These are phyloP conservation scores for Colletotrichum abscissum DNA, from an alignment of 2,329 filamentous ascomycete genomes.

Conservation along the genomic window DNA sequence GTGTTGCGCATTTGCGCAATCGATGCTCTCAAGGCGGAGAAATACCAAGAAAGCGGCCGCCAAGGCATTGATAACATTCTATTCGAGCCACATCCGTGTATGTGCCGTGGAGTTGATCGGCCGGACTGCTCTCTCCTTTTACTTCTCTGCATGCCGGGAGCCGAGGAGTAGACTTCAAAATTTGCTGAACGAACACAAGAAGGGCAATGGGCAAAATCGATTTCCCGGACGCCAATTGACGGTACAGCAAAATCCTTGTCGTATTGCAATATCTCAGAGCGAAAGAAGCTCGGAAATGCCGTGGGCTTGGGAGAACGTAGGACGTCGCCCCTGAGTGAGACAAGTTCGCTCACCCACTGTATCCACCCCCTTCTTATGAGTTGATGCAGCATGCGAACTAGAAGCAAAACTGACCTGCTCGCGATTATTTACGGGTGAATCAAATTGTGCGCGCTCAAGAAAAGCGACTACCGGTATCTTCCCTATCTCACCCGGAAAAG, in stretches of 20 bases:
- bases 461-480: no score
- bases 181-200: no score
- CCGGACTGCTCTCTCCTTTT: not conserved
- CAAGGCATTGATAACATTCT: not conserved
- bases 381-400: not conserved
- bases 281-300: not conserved
- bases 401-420: no score
- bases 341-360: not conserved
- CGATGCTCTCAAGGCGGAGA: not conserved
- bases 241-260: not conserved
- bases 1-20: not conserved
- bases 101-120: not conserved
- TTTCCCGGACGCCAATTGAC: not conserved
- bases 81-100: not conserved
- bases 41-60: not conserved
- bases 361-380: not conserved
- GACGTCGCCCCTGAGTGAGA: not conserved
- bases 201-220: no score
- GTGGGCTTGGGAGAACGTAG: not conserved
- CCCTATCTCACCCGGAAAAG: no score
- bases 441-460: no score
- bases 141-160: not conserved
- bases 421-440: no score
- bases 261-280: not conserved
- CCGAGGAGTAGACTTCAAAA: not conserved